Evolutionary conservation across 2,329 filamentous ascomycete species (phyloP), one percentile per base, ranked within the genome.

Genomic region (Polychaeton citri): DNA sequence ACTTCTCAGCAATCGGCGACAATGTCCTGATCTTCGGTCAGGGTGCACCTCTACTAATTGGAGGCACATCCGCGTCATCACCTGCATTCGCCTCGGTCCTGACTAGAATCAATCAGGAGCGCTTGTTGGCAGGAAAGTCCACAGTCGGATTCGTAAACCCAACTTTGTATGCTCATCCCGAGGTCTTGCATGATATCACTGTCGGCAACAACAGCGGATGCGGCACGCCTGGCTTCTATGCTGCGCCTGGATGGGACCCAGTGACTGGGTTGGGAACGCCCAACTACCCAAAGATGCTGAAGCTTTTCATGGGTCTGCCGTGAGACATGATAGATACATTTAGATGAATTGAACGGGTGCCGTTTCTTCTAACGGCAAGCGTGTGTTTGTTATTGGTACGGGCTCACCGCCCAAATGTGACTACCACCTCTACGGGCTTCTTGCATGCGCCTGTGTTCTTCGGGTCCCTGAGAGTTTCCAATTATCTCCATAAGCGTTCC

Each of bases 151-250:
- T 52, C 37, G 42, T 52, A n/a, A 53, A 53, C 36, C 49, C 50
- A 9, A 34, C 32, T 2, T 24, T 44, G 24, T 43, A 43, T 30
- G 33, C 21, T 9, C 30, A 34, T 24, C 38, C 38, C 16, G 30
- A 35, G 28, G 49, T 42, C 2, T 40, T 62, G 30, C 55, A 59
- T 33, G 58, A 61, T 42, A 59, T 61, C 30, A 59, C 52, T 3
- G 36, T 35, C 4, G 58, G 58, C 3, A 47, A 40, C 6, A 60
- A 59, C 37, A 43, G 41, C 5, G 57, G 57, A 1, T 61, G 57
- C 39, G 49, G 49, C 17, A 49, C 48, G 1, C 31, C 32, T 13
- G 51, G 51, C 1, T 53, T 52, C 31, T 15, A 34, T 12, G 50
- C 44, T 4, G 30, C 37, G 3, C 33, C 26, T 4, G 51, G 55